phyloP scores from a whole-genome alignment of 495 filamentous ascomycete species.

The Aspergillus hancockii region DNA sequence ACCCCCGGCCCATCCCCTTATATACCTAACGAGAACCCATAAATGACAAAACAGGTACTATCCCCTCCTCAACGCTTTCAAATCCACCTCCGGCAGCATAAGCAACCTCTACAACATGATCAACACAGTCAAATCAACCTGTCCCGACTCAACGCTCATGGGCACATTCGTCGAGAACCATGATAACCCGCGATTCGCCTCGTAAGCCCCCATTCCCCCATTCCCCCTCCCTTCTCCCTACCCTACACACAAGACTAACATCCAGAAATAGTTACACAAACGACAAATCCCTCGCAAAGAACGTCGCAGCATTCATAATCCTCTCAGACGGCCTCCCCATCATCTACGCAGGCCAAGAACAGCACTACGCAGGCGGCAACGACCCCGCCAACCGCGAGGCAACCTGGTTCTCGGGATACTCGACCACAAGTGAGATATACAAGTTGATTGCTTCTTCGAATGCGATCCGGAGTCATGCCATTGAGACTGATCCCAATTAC shows the following conservation, averaged over 20 bases:
- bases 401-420: slow-evolving; percentile 50
- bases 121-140: slow-evolving; percentile 53
- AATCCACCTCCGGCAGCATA: slow-evolving; percentile 59
- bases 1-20: slow-evolving; percentile 54
- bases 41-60: slow-evolving; percentile 41
- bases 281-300: slow-evolving; percentile 57
- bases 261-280: slow-evolving; percentile 45
- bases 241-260: too few relatives aligned
- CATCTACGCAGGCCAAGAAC: slow-evolving; percentile 73
- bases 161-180: slow-evolving; percentile 83
- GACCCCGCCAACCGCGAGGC: slow-evolving; percentile 76
- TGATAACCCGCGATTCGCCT: slow-evolving; percentile 68
- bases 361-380: slow-evolving; percentile 63
- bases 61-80: slow-evolving; percentile 61
- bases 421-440: slow-evolving; percentile 12
- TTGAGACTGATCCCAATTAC: slow-evolving; percentile 11
- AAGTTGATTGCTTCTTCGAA: slow-evolving; percentile 14
- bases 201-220: slow-evolving; percentile 26
- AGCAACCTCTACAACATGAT: slow-evolving; percentile 60
- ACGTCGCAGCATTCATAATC: slow-evolving; percentile 71
- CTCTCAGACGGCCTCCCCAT: slow-evolving; percentile 70
- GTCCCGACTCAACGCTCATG: slow-evolving; percentile 62
- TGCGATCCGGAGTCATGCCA: slow-evolving; percentile 19
- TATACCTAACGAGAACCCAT: too few relatives aligned
- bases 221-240: too few relatives aligned